Evolutionary conservation across 495 filamentous ascomycete genomes (phyloP).

Genomic region (Physcia stellaris): DNA sequence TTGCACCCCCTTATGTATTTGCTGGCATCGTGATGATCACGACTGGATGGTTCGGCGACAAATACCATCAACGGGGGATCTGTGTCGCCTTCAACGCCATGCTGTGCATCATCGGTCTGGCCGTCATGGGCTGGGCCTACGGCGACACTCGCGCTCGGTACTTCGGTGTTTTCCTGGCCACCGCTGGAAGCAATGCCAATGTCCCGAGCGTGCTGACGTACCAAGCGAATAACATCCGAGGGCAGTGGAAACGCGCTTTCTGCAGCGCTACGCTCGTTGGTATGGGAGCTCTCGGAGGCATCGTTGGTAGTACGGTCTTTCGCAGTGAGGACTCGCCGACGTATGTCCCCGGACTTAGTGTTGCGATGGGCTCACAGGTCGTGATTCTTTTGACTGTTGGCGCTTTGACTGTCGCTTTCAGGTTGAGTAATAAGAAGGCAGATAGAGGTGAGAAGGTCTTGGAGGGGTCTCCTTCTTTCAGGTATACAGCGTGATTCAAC

Average conservation of each 20-base stretch:
- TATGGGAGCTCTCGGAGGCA: not conserved
- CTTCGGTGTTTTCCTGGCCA: slow-evolving; percentile 50
- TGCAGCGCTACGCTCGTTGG: slow-evolving; percentile 38
- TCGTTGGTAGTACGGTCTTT: slow-evolving; percentile 2
- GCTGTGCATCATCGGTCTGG: slow-evolving; percentile 40
- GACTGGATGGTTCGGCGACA: slow-evolving; percentile 40
- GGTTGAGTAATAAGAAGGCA: slow-evolving; percentile 1
- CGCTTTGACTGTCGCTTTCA: not conserved
- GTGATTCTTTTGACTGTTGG: not conserved
- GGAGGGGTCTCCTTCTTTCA: not conserved
- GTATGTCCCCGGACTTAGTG: slow-evolving; percentile 2
- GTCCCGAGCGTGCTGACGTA: slow-evolving; percentile 44
- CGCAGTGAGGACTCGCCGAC: slow-evolving; percentile 1
- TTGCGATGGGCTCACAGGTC: not conserved
- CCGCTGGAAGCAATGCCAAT: slow-evolving; percentile 46
- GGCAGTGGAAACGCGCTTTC: slow-evolving; percentile 53
- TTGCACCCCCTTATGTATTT: slow-evolving; percentile 26
- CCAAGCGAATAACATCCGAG: slow-evolving; percentile 53
- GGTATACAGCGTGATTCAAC: slow-evolving; percentile 2
- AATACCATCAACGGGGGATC: slow-evolving; percentile 40
- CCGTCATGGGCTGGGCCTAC: slow-evolving; percentile 40
- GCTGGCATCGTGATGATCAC: slow-evolving; percentile 43
- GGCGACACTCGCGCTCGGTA: slow-evolving; percentile 33
- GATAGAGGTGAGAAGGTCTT: not conserved
- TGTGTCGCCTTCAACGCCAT: slow-evolving; percentile 38